Evolutionary conservation across 257 asterid genomes (phyloP), one percentile per base, ranked within the genome.

Genomic region (Parsonsia alboflavescens): DNA sequence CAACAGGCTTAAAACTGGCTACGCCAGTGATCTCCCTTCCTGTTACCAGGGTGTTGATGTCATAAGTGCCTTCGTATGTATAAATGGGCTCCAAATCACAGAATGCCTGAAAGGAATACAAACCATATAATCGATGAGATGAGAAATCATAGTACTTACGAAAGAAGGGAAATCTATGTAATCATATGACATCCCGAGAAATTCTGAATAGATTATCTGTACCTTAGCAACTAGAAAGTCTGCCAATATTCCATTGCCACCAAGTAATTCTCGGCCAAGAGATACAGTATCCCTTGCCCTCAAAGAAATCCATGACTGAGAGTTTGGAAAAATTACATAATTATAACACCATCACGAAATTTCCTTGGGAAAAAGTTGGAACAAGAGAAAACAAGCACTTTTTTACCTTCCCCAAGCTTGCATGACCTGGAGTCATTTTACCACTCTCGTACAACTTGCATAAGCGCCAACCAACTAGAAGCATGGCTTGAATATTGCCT

Each of bases 81-180:
- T 87, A 92, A 54, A 95, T 91, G 1, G 99, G 99, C 86, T 95
- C 99, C 94, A 95, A 75, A 79, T 95, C 99, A 42, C 97, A 92
- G 78, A 95, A 95, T 6, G 98, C 99, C 98, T 92, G 76, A 65
- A 56, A 69, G 5, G 17, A 52, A 19, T 6, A 41, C 45, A 33
- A 53, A 41, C 45, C 56, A 50, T 49, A 30, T 5, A 22, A 59
- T 44, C 44, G 15, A 71, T 10, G 6, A 39, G 15, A 71, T 10
- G 6, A 39, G 9, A 13, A 42, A 28, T 15, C 45, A 24, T 16
- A 45, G 6, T 33, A 41, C n/a, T 50, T 57, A 26, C 58, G 44
- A 16, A 10, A 62, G 45, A 62, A 30, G 26, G 49, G 53, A 48
- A 52, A 4, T 71, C 39, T 7, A 33, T 2, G n/a, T n/a, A n/a